phyloP scores from a whole-genome alignment of 2,329 filamentous ascomycete species.

The Seiridium cupressi region DNA sequence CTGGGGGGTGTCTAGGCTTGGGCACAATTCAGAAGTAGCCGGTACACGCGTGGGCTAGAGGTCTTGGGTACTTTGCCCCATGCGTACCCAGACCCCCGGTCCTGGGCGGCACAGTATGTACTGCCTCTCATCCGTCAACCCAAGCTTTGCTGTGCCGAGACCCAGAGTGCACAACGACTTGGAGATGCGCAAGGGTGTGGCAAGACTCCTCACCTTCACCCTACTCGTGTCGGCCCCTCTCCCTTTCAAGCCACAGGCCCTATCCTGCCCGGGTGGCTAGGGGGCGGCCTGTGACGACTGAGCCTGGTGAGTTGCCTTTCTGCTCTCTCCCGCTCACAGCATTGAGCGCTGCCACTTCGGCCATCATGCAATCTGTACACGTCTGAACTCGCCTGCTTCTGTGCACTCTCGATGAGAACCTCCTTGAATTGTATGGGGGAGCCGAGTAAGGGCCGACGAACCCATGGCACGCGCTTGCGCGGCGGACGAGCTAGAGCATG shows the following conservation, averaged over 20 bases:
- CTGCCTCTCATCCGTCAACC: neutral
- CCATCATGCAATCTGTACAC: too few relatives aligned
- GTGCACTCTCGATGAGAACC: neutral
- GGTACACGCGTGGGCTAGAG: neutral
- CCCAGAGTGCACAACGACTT: neutral
- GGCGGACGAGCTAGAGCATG: neutral
- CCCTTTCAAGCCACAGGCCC: too few relatives aligned
- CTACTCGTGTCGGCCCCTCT: neutral
- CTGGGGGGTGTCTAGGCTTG: neutral
- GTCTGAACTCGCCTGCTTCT: neutral
- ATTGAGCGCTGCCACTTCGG: too few relatives aligned
- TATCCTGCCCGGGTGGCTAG: too few relatives aligned
- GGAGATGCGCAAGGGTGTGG: neutral
- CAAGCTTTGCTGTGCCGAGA: slow-evolving; percentile 3
- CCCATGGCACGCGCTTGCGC: slow-evolving; percentile 3
- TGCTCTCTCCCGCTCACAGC: too few relatives aligned
- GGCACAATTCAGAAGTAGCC: neutral
- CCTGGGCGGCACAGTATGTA: neutral
- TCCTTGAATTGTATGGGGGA: neutral
- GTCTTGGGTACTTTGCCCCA: neutral
- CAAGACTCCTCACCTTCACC: neutral
- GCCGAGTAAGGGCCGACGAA: slow-evolving; percentile 4
- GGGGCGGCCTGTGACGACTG: too few relatives aligned
- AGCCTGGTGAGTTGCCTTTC: too few relatives aligned
- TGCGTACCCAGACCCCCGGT: too few relatives aligned